These are phyloP conservation scores for Amaranthus cruentus DNA, from an alignment of 148 eudicot genomes.

Conservation along the genomic window DNA sequence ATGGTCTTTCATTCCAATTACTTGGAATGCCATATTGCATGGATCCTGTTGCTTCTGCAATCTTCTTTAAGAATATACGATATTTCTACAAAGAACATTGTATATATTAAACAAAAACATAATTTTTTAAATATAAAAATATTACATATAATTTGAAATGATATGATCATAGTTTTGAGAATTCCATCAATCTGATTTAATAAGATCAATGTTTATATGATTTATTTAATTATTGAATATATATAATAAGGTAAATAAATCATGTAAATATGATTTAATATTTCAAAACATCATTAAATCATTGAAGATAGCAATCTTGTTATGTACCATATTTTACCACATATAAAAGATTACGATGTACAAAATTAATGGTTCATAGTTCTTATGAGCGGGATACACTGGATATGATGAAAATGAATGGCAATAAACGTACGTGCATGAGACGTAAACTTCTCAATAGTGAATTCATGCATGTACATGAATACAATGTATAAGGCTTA, in stretches of 20 bases:
- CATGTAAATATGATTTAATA: neutral
- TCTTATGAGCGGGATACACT: neutral
- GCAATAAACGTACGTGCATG: neutral
- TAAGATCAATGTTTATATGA: neutral
- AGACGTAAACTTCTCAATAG: neutral
- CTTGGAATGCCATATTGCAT: conserved; percentile 7
- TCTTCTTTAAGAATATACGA: conserved; percentile 43
- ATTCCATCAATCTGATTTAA: neutral
- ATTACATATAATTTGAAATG: too few relatives aligned
- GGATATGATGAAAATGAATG: neutral
- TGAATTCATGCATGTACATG: neutral
- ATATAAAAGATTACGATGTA: neutral
- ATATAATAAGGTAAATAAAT: neutral
- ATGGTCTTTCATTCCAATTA: conserved; percentile 24
- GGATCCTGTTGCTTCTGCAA: conserved; percentile 25
- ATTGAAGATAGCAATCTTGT: neutral
- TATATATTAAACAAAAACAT: too few relatives aligned
- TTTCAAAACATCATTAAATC: neutral
- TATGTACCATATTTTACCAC: neutral
- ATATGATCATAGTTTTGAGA: too few relatives aligned
- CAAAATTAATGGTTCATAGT: neutral
- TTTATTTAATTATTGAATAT: neutral
- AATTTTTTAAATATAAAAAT: too few relatives aligned
- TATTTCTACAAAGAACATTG: conserved; percentile 42
- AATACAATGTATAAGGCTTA: neutral